phyloP scores from a whole-genome alignment of 2,329 filamentous ascomycete species.

The Fusarium sp. region DNA sequence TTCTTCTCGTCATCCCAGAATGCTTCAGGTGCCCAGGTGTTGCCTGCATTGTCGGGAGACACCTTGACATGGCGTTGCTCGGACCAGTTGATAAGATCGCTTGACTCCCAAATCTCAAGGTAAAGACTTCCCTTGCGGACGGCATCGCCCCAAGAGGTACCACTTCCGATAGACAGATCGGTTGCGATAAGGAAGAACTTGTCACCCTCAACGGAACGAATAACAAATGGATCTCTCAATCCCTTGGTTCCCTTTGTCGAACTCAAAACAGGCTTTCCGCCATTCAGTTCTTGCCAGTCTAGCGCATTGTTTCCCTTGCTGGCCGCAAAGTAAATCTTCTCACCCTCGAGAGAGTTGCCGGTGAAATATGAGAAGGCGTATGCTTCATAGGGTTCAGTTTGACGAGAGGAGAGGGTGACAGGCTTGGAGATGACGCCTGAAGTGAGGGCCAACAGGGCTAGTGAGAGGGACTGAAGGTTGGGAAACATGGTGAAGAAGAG shows the following conservation, averaged over 20 bases:
- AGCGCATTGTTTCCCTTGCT: slow-evolving; percentile 64
- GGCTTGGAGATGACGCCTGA: background rate
- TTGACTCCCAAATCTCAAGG: slow-evolving; percentile 65
- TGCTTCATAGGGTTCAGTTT: slow-evolving; percentile 54
- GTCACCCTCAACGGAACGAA: slow-evolving; percentile 61
- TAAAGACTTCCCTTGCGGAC: slow-evolving; percentile 61
- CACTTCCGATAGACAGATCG: slow-evolving; percentile 64
- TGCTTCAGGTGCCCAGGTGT: slow-evolving; percentile 65
- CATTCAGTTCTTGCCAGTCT: slow-evolving; percentile 62
- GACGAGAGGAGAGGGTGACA: slow-evolving; percentile 42
- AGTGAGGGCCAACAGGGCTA: slow-evolving; percentile 7
- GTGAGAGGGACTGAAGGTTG: background rate
- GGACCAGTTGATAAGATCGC: slow-evolving; percentile 63
- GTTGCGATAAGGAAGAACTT: slow-evolving; percentile 65
- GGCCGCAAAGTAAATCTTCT: slow-evolving; percentile 64
- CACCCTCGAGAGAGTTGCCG: slow-evolving; percentile 55
- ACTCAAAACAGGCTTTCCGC: slow-evolving; percentile 57
- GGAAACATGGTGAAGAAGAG: no score
- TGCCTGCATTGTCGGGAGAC: slow-evolving; percentile 61
- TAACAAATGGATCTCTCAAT: slow-evolving; percentile 64
- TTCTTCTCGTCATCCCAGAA: slow-evolving; percentile 59
- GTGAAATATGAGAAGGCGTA: slow-evolving; percentile 66
- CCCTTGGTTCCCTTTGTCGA: slow-evolving; percentile 61
- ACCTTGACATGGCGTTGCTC: slow-evolving; percentile 61
- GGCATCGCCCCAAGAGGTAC: slow-evolving; percentile 62